Conservation (phyloP, 106 monocot genomes). For the Apostasia shenzhenica region DNA sequence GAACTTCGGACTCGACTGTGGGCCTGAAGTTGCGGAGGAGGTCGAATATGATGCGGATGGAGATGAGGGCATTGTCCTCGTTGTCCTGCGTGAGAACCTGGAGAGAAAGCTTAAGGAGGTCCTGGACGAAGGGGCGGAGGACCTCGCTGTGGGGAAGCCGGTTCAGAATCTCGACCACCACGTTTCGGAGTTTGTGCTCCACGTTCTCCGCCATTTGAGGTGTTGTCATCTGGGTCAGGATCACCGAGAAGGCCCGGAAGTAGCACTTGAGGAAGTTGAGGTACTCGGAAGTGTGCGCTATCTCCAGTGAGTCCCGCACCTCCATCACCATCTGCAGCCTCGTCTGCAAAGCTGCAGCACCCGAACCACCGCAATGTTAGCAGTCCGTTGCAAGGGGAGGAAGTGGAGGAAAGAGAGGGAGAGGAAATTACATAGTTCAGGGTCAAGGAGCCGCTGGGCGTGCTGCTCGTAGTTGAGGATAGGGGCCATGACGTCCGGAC, state of each 20-base stretch:
- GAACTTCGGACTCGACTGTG: slow-evolving; percentile 87
- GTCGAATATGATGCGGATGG: slow-evolving; percentile 91
- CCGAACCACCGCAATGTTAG: background rate
- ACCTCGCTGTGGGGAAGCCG: slow-evolving; percentile 99
- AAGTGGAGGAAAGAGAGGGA: background rate
- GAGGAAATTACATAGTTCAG: slow-evolving; percentile 48
- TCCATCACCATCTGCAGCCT: slow-evolving; percentile 92
- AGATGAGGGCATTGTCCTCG: slow-evolving; percentile 93
- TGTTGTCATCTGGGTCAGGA: slow-evolving; percentile 67
- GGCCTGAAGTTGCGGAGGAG: slow-evolving; percentile 97
- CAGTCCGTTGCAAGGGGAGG: background rate
- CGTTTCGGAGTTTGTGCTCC: slow-evolving; percentile 95
- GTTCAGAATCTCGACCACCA: slow-evolving; percentile 93
- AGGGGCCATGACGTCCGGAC: slow-evolving; percentile 39
- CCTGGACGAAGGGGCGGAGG: slow-evolving; percentile 95
- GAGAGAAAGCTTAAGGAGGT: slow-evolving; percentile 89
- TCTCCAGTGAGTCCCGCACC: slow-evolving; percentile 92
- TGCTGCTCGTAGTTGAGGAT: slow-evolving; percentile 93
- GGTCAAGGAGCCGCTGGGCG: slow-evolving; percentile 74
- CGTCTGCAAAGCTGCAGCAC: slow-evolving; percentile 42
- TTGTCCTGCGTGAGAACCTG: slow-evolving; percentile 88
- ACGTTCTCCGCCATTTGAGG: slow-evolving; percentile 70
- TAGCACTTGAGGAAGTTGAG: slow-evolving; percentile 86
- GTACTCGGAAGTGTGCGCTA: slow-evolving; percentile 97
- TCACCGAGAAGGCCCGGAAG: slow-evolving; percentile 74